A percentile compares a stretch with the other conserved stretches of the same genome.
Conservation (phyloP, 805 yeast genomes). For the Blastobotrys peoriensis region DNA sequence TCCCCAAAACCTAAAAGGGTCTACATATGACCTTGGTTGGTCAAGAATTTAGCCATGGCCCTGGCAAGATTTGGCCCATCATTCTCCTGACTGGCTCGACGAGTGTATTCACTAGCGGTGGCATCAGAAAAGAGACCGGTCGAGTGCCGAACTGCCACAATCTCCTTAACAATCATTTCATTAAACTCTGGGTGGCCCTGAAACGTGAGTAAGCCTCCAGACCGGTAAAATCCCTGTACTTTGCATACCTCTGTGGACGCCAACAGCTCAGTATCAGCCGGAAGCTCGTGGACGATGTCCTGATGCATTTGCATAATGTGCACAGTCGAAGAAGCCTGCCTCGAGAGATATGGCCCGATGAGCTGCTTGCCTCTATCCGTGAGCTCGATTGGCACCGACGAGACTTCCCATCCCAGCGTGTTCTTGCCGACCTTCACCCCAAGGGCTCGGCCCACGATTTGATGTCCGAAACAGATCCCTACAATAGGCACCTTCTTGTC, state of each 20-base stretch:
- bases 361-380: conserved; percentile 38
- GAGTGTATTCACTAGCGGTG: conserved; percentile 13
- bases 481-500: conserved; percentile 20
- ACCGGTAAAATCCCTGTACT: conserved; percentile 61
- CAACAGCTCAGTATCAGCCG: conserved; percentile 39
- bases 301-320: conserved; percentile 51
- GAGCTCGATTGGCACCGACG: conserved; percentile 46
- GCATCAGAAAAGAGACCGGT: conserved; percentile 13
- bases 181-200: conserved; percentile 91
- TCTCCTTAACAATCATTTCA: conserved; percentile 24
- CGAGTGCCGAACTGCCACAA: conserved; percentile 15
- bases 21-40: neutral
- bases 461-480: conserved; percentile 85
- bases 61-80: conserved; percentile 21
- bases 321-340: conserved; percentile 24
- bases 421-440: conserved; percentile 56
- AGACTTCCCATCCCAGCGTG: conserved; percentile 68
- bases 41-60: conserved; percentile 17
- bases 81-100: conserved; percentile 10
- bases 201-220: conserved; percentile 51
- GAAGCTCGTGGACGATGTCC: conserved; percentile 46
- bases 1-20: neutral
- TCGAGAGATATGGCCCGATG: conserved; percentile 17
- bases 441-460: conserved; percentile 59
- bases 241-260: conserved; percentile 50